Conservation (phyloP, 2,329 filamentous ascomycete species). For the Bipolaris victoriae region DNA sequence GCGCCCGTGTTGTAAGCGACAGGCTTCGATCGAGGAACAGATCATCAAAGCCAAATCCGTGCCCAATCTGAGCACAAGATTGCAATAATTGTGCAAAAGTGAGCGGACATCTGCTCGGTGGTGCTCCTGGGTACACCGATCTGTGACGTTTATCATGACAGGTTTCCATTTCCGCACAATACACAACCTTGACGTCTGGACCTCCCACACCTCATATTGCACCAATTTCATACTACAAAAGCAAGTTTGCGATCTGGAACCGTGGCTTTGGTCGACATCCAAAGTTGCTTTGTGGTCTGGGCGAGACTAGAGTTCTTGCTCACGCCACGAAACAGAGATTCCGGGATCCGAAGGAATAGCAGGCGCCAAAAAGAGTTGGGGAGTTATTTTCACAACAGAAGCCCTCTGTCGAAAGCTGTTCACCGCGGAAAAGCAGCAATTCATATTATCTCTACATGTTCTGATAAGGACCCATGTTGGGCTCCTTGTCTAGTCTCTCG, state of each 20-base stretch:
- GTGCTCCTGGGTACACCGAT: background rate
- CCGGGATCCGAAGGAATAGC: slow-evolving; percentile 6
- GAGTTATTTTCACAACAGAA: slow-evolving; percentile 25
- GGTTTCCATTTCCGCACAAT: slow-evolving; percentile 7
- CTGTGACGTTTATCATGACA: slow-evolving; percentile 7
- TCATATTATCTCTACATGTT: slow-evolving; percentile 33
- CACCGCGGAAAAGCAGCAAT: slow-evolving; percentile 43
- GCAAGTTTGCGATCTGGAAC: background rate
- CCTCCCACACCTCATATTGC: background rate
- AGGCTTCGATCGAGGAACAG: slow-evolving; percentile 10
- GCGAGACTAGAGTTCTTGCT: slow-evolving; percentile 2
- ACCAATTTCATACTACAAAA: slow-evolving; percentile 5
- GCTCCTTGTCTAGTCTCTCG: slow-evolving; percentile 28
- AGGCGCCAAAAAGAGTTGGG: background rate
- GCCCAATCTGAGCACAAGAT: background rate
- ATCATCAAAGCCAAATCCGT: slow-evolving; percentile 10
- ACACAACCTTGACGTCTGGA: background rate
- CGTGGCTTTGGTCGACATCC: background rate
- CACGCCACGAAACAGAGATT: slow-evolving; percentile 12
- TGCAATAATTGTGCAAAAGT: background rate
- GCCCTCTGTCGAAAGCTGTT: slow-evolving; percentile 28
- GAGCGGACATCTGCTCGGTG: background rate
- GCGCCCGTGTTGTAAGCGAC: slow-evolving; percentile 12
- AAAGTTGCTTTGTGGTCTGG: background rate
- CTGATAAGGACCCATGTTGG: slow-evolving; percentile 41